A percentile compares a stretch with the other conserved stretches of the same genome.
Conservation (phyloP, 306 rosid species). For the Psophocarpus tetragonolobus region DNA sequence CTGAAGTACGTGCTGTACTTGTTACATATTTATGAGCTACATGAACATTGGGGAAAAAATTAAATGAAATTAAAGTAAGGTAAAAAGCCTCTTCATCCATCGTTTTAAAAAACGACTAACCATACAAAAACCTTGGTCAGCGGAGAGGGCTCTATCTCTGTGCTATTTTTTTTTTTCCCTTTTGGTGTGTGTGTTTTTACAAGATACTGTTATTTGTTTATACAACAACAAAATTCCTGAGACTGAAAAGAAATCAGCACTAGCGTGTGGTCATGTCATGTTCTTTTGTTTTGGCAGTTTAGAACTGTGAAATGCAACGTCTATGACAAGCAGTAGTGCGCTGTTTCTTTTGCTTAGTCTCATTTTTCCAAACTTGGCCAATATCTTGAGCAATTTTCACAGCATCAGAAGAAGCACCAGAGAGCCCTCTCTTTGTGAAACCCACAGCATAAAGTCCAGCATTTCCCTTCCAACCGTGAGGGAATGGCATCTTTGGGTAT, state of each 20-base stretch:
- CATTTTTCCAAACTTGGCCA: conserved; percentile 71
- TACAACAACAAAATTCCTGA: conserved; percentile 35
- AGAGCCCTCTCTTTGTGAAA: conserved; percentile 90
- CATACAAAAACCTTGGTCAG: conserved; percentile 48
- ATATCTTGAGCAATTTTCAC: conserved; percentile 76
- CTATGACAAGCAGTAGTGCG: conserved; percentile 71
- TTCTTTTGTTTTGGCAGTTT: background rate
- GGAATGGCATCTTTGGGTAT: conserved; percentile 74
- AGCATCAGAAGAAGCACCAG: conserved; percentile 90
- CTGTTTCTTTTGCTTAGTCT: conserved; percentile 68
- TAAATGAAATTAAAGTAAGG: background rate
- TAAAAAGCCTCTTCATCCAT: conserved; percentile 81
- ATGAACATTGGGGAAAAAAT: conserved; percentile 42
- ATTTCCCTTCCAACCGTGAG: conserved; percentile 91
- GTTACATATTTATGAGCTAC: conserved; percentile 35
- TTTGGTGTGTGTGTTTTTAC: conserved; percentile 35
- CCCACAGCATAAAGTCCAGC: conserved; percentile 89
- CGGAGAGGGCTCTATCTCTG: conserved; percentile 73
- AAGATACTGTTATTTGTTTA: conserved; percentile 28
- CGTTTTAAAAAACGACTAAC: conserved; percentile 53
- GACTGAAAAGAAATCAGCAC: conserved; percentile 20
- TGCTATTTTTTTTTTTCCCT: conserved; percentile 17
- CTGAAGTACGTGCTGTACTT: conserved; percentile 38
- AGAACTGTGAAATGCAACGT: conserved; percentile 91
- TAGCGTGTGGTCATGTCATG: background rate